Evolutionary conservation across 179 eudicot species (phyloP).

Genomic region (Beta lomatogona): DNA sequence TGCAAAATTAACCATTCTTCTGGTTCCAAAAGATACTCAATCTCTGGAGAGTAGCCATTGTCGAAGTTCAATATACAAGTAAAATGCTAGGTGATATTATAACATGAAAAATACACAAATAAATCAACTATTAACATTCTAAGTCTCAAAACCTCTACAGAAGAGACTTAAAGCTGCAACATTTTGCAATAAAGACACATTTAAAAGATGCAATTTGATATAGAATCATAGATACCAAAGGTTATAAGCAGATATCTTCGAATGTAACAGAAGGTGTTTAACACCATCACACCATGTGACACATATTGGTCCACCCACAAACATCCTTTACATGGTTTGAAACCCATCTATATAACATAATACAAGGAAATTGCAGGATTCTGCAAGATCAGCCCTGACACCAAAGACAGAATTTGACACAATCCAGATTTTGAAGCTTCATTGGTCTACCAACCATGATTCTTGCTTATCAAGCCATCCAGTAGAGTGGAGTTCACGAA

Average conservation of each 20-base stretch:
- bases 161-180: not conserved
- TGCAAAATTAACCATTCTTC: slow-evolving; percentile 69
- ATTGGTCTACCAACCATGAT: not conserved
- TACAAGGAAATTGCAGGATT: not conserved
- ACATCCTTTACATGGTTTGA: not conserved
- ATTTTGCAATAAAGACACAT: not conserved
- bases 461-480: not conserved
- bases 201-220: not conserved
- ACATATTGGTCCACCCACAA: not conserved
- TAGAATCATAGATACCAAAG: not conserved
- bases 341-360: not conserved
- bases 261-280: not conserved
- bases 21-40: slow-evolving; percentile 68
- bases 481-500: not conserved
- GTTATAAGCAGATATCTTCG: not conserved
- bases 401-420: not conserved
- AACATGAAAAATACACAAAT: not conserved
- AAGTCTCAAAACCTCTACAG: not conserved
- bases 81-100: not conserved
- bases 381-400: not conserved
- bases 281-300: not conserved
- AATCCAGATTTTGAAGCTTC: not conserved
- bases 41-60: slow-evolving; percentile 36
- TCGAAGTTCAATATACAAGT: slow-evolving; percentile 7
- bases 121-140: not conserved